Conservation (phyloP, 2,329 filamentous ascomycete species). For the Penicillium sp. region DNA sequence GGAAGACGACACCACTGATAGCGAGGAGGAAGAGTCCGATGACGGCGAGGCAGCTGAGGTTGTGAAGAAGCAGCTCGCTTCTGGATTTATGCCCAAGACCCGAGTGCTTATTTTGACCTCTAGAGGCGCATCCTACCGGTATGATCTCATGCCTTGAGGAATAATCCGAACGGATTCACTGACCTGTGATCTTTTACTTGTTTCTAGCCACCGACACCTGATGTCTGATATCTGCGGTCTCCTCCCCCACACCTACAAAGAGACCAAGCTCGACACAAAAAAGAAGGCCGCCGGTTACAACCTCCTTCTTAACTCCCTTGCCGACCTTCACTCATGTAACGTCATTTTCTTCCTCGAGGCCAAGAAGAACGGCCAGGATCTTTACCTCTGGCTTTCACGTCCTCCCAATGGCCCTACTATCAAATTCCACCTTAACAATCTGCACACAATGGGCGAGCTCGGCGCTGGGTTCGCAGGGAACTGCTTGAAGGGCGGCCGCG, state of each 20-base stretch:
- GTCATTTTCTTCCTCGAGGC: constrained; percentile 95
- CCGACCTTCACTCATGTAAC: constrained; percentile 85
- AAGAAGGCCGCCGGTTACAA: constrained; percentile 60
- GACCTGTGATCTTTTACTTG: constrained; percentile 16
- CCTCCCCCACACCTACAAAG: constrained; percentile 87
- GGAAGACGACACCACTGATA: constrained; percentile 40
- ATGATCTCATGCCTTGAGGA: constrained; percentile 24
- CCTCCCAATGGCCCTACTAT: constrained; percentile 76
- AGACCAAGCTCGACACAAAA: constrained; percentile 96
- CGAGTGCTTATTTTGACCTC: constrained; percentile 87
- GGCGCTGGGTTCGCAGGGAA: constrained; percentile 82
- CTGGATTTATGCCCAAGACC: constrained; percentile 44
- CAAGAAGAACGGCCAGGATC: constrained; percentile 78
- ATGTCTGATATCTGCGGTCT: constrained; percentile 83
- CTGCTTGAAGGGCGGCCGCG: constrained; percentile 87
- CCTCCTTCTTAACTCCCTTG: constrained; percentile 72
- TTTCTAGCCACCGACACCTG: constrained; percentile 77
- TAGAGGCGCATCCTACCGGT: constrained; percentile 86
- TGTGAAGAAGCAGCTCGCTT: constrained; percentile 34
- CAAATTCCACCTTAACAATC: constrained; percentile 53
- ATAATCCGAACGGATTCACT: constrained; percentile 2
- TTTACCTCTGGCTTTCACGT: constrained; percentile 91
- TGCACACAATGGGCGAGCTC: constrained; percentile 95
- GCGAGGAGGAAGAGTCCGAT: constrained; percentile 35
- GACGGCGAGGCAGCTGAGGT: constrained; percentile 25